Evolutionary conservation across 169 alveolate genomes (phyloP).

Genomic region (Amoebophrya sp.): DNA sequence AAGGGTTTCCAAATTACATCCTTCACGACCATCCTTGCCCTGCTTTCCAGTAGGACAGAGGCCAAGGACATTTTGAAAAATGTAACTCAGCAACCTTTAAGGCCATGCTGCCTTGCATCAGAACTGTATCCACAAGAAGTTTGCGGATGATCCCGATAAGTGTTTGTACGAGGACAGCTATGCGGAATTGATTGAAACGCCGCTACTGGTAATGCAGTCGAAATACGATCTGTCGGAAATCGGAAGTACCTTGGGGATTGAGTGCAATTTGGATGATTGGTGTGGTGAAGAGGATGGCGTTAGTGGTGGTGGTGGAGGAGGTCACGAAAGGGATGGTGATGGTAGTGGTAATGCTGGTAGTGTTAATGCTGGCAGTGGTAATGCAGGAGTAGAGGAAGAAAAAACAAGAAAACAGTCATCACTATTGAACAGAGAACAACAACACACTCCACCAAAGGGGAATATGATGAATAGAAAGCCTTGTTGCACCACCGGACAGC

Average conservation of each 20-base stretch:
- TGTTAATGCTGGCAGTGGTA: too few species aligned
- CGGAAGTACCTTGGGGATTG: not conserved
- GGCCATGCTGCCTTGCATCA: too few species aligned
- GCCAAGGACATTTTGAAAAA: too few species aligned
- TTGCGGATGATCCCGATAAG: not conserved
- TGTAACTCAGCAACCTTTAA: too few species aligned
- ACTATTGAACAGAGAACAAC: too few species aligned
- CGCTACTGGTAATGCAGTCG: not conserved
- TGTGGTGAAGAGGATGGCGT: not conserved
- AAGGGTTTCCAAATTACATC: too few species aligned
- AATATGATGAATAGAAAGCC: too few species aligned
- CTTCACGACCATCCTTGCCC: too few species aligned
- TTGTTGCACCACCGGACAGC: not conserved
- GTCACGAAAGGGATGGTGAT: not conserved
- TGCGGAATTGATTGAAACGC: not conserved
- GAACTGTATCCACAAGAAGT: not conserved
- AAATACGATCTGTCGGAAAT: not conserved
- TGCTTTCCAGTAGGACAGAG: too few species aligned
- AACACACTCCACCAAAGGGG: too few species aligned
- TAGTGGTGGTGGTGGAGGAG: too few species aligned
- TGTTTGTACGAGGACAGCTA: conserved; percentile 6
- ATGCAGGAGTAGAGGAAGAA: not conserved
- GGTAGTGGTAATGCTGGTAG: not conserved
- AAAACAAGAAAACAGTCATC: not conserved
- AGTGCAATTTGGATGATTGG: not conserved